Base-by-base conservation (phyloP, 345 rosid species). In the Anacardium occidentale region DNA sequence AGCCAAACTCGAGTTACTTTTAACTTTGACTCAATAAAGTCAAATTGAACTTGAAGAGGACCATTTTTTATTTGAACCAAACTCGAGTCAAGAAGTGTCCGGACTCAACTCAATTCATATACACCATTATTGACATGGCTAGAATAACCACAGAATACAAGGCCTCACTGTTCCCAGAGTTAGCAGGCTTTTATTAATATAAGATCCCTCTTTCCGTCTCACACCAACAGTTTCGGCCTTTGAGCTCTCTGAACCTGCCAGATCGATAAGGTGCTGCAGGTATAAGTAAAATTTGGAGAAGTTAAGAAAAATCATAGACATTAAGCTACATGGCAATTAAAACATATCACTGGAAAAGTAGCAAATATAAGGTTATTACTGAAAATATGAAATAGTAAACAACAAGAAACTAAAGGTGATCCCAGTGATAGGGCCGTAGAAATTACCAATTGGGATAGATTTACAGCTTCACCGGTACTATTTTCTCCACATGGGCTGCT, bases 211-310 rank as follows among this genome's bases (percentile, higher is more conserved):
- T 79, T 93, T 95, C 65, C 98, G 87, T 76, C 99, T 92, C 74
- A 88, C 53, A 70, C 99, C 99, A 78, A 85, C 90, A 20, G 99
- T 93, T 88, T 88, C 98, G 70, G 92, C 99, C 84, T 91, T 95
- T 15, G 99, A 92, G 83, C 99, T 95, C 87, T 95, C 99, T 22
- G 99, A 95, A 88, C 99, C 99, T 78, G 99, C 99, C 86, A 95
- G 92, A 87, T 95, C 99, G 84, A 95, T 92, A 79, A 95, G 98
- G 89, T 93, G 90, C 99, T 95, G 97, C 98, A 86, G 47, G 77
- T 77, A 83, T 66, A 81, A 82, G 85, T 81, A 75, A 79, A 75
- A 78, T 59, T 69, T 62, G 70, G 56, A 76, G 51, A 77, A 76
- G 85, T 86, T 75, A 79, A 73, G 75, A 74, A 25, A 48, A 45